phyloP scores from a whole-genome alignment of 177 flowering plant species.

The Vitis hybrid region DNA sequence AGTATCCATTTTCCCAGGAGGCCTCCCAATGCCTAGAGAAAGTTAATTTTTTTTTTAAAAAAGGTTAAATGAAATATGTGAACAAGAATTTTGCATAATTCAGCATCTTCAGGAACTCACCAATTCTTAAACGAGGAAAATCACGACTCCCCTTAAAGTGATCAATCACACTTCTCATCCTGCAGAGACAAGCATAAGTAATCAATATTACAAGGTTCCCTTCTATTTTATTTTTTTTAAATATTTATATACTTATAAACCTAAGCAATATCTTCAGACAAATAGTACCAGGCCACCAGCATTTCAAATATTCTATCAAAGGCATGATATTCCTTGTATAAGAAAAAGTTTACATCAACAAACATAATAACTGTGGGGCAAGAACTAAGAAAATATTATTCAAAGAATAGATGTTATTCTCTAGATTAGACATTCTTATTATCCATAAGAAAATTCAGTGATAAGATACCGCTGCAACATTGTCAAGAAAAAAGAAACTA shows the following conservation, averaged over 20 bases:
- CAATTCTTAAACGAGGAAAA: constrained; percentile 87
- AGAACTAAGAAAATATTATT: background rate
- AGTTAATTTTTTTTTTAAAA: background rate
- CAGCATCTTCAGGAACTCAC: constrained; percentile 24
- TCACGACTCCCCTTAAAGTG: constrained; percentile 79
- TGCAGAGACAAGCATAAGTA: constrained; percentile 21
- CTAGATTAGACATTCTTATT: background rate
- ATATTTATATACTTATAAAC: background rate
- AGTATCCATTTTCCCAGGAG: constrained; percentile 89
- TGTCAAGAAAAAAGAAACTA: too few species aligned
- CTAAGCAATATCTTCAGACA: background rate
- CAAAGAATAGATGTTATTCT: background rate
- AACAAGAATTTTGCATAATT: background rate
- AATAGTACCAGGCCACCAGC: background rate
- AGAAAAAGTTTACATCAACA: background rate
- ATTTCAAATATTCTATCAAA: background rate
- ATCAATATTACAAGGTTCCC: background rate
- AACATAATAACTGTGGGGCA: background rate
- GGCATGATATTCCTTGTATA: background rate
- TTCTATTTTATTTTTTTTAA: background rate
- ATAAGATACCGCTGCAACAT: background rate
- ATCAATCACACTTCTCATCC: constrained; percentile 87
- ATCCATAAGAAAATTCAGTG: background rate
- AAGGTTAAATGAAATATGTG: background rate
- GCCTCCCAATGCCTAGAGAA: constrained; percentile 81